phyloP scores from a whole-genome alignment of 257 asterid genomes.

The Salvia splendens region DNA sequence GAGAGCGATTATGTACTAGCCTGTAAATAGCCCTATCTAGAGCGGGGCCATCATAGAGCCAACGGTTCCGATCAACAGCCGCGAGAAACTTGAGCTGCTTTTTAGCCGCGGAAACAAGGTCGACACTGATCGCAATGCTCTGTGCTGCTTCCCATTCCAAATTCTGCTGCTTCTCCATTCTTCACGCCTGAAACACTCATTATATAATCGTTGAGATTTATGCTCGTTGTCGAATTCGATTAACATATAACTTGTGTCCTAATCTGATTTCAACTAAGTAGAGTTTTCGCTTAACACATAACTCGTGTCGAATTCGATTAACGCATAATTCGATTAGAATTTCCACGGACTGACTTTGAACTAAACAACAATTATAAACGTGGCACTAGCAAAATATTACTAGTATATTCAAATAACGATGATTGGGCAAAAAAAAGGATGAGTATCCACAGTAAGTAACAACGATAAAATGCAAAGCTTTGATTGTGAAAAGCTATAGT shows the following conservation, averaged over 20 bases:
- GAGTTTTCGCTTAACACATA: background rate
- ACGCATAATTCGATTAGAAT: no score
- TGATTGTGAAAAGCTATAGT: conserved; percentile 7
- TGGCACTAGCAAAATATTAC: background rate
- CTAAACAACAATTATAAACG: background rate
- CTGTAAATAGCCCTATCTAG: conserved; percentile 71
- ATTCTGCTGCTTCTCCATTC: conserved; percentile 67
- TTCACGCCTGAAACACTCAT: conserved; percentile 6
- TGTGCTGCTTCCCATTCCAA: conserved; percentile 89
- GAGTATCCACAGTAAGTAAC: conserved; percentile 17
- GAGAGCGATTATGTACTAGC: conserved; percentile 34
- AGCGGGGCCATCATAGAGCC: conserved; percentile 71
- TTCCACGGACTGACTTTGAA: background rate
- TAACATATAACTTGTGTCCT: background rate
- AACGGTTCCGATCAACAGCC: conserved; percentile 81
- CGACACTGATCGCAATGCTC: conserved; percentile 56
- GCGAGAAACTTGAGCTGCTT: conserved; percentile 80
- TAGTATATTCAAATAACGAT: background rate
- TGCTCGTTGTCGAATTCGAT: background rate
- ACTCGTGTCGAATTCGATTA: background rate
- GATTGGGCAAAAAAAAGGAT: conserved; percentile 11
- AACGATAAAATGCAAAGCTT: background rate
- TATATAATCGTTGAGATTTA: background rate
- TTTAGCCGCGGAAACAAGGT: conserved; percentile 83
- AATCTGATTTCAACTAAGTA: conserved; percentile 5